Conservation (phyloP, 2,329 filamentous ascomycete genomes). For the Hymenoscyphus fraxineus region DNA sequence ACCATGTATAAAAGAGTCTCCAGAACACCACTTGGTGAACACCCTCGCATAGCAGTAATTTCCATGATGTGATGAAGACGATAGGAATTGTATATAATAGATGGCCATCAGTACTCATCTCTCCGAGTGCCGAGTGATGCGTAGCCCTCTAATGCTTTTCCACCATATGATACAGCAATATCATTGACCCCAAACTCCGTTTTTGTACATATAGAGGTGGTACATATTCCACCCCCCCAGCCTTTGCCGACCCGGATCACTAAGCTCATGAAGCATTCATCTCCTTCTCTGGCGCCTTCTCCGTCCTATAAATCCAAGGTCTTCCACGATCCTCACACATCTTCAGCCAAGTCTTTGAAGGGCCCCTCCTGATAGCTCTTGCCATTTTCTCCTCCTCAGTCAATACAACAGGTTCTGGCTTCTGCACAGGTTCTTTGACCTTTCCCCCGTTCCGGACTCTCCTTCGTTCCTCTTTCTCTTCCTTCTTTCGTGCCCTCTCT, state of each 20-base stretch:
- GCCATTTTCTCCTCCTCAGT: not conserved
- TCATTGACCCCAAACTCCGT: slow-evolving; percentile 8
- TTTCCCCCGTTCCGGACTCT: slow-evolving; percentile 24
- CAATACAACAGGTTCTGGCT: not conserved
- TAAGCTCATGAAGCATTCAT: not conserved
- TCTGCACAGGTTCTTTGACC: not conserved
- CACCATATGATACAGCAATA: slow-evolving; percentile 9
- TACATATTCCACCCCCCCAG: slow-evolving; percentile 13
- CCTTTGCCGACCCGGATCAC: not conserved
- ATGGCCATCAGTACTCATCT: not conserved
- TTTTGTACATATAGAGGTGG: not conserved
- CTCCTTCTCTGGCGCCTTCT: not conserved
- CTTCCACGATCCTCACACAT: slow-evolving; percentile 1
- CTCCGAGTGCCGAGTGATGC: not conserved
- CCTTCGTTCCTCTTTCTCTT: slow-evolving; percentile 54
- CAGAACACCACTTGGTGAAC: not conserved
- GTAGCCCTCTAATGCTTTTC: slow-evolving; percentile 10
- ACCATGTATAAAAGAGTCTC: too few relatives aligned
- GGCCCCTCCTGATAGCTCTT: not conserved
- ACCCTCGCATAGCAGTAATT: not conserved
- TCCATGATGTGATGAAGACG: not conserved
- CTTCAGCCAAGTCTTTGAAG: not conserved
- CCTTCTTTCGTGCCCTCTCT: slow-evolving; percentile 51
- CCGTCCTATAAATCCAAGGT: slow-evolving; percentile 1
- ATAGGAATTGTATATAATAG: not conserved